Evolutionary conservation across 805 yeast species (phyloP).

Genomic region (Metschnikowia lachancei): DNA sequence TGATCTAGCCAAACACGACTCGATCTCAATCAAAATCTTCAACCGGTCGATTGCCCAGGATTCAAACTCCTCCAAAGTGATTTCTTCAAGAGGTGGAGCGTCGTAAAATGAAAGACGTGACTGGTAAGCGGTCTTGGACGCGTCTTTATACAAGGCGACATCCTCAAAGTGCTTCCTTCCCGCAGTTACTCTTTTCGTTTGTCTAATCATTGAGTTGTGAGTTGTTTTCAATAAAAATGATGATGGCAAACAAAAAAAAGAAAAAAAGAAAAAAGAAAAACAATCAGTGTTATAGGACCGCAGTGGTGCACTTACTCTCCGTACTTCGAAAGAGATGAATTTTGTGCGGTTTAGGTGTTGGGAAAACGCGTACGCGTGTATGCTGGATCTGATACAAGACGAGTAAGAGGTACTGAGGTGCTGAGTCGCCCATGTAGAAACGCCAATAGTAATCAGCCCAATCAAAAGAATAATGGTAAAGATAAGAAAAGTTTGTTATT

Average conservation of each 20-base stretch:
- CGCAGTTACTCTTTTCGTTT: constrained; percentile 68
- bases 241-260: too few relatives aligned
- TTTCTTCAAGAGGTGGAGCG: constrained; percentile 76
- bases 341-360: not conserved
- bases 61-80: constrained; percentile 90
- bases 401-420: too few relatives aligned
- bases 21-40: constrained; percentile 79
- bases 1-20: constrained; percentile 65
- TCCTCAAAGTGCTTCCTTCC: constrained; percentile 66
- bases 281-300: not conserved
- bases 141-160: constrained; percentile 26
- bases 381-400: not conserved
- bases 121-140: constrained; percentile 44
- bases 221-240: too few relatives aligned
- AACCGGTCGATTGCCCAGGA: constrained; percentile 93
- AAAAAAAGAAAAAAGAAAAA: not conserved
- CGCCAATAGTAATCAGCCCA: not conserved
- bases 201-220: constrained; percentile 56
- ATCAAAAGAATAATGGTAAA: not conserved
- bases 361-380: constrained; percentile 5
- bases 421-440: not conserved
- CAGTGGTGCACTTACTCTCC: not conserved
- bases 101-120: constrained; percentile 72
- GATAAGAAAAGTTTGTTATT: too few relatives aligned
- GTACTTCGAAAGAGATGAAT: not conserved